Evolutionary conservation across 108 stramenopile genomes (phyloP), one percentile per base, ranked within the genome.

Genomic region (Craspedostauros australis): DNA sequence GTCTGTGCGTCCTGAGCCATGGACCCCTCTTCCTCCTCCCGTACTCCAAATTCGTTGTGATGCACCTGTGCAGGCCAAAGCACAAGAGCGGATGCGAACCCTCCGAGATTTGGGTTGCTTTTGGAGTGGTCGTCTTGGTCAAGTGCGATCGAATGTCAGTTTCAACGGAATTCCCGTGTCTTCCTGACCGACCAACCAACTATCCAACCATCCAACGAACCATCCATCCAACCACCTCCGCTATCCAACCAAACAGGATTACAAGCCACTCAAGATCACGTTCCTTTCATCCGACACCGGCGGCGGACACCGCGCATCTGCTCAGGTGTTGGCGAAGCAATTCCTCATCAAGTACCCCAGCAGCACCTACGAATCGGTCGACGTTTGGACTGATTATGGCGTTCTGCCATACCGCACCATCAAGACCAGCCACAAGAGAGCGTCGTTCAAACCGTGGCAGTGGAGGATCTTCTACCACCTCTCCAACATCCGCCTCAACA

Each of bases 231-330:
- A n/a, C n/a, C n/a, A n/a, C n/a, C n/a, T n/a, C n/a, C n/a, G n/a
- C n/a, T n/a, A n/a, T n/a, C n/a, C n/a, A n/a, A n/a, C n/a, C n/a
- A n/a, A n/a, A n/a, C n/a, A n/a, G n/a, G n/a, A n/a, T n/a, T n/a
- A n/a, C n/a, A n/a, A n/a, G n/a, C 83, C 85, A 15, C 53, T 88
- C 20, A 87, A 84, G 44, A 73, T 98, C 23, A 63, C 96, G 26
- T 95, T 98, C 57, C 64, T 98, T 14, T 93, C 93, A 36, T 73
- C 84, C 25, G 97, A 98, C 73, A 98, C 97, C 0, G 97, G 97
- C n/a, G 97, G 97, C 12, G 97, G 97, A n/a, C 97, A 98, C 57
- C 65, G 95, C 40, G 97, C 97, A 12, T 93, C 91, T 9, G 92
- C 96, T 15, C 85, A 94, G 57, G 82, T 92, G 8, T 67, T 94